A percentile compares a stretch with the other conserved stretches of the same genome.
These are phyloP conservation scores for Ceratobasidium sp. DNA, from an alignment of 1,284 basidiomycete species.

Conservation along the genomic window DNA sequence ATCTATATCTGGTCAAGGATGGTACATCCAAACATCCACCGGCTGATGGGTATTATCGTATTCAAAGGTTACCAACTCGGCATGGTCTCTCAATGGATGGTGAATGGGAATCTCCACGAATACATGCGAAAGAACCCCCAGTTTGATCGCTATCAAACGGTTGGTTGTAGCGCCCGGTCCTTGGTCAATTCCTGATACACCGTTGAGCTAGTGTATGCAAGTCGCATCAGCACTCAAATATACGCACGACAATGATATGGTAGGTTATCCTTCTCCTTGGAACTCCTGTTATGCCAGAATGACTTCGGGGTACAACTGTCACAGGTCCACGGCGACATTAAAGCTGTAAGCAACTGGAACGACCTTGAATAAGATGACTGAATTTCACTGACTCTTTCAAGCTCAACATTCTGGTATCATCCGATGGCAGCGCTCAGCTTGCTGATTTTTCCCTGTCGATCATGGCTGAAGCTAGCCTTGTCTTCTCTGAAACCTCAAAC, in stretches of 20 bases:
- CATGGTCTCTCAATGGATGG: conserved; percentile 3
- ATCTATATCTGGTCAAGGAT: conserved; percentile 9
- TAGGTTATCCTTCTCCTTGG: not conserved
- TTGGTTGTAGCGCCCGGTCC: not conserved
- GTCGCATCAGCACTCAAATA: not conserved
- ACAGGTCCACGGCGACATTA: conserved; percentile 1
- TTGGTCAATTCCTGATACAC: not conserved
- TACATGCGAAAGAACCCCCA: not conserved
- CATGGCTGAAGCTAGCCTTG: too few species aligned
- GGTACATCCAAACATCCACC: not conserved
- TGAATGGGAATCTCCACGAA: not conserved
- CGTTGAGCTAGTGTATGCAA: not conserved
- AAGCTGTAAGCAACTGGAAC: conserved; percentile 11
- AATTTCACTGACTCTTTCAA: too few species aligned
- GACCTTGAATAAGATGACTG: too few species aligned
- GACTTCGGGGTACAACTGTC: not conserved
- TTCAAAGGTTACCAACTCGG: conserved; percentile 8
- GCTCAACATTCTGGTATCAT: too few species aligned
- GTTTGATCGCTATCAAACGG: not conserved
- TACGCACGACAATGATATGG: not conserved
- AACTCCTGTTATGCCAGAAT: not conserved
- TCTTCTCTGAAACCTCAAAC: too few species aligned
- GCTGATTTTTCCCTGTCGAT: too few species aligned
- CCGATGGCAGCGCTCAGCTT: too few species aligned
- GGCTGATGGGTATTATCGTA: not conserved